Evolutionary conservation across 2,329 filamentous ascomycete species (phyloP), one percentile per base, ranked within the genome.

Genomic region (Gremmenia infestans): DNA sequence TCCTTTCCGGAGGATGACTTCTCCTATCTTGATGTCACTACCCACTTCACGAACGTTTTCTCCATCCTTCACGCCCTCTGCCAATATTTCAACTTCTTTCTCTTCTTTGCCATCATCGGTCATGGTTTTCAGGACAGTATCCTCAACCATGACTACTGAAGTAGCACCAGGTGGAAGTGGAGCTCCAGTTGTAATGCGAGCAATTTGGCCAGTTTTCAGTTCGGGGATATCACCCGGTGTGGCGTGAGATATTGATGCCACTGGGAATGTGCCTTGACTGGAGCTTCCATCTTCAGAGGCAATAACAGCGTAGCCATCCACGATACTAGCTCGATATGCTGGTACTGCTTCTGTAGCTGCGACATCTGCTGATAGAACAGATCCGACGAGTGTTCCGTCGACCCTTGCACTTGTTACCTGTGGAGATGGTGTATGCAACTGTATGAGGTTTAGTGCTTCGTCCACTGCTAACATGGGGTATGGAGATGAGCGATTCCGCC

Each of bases 131-230:
- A 99, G 76, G 0, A 86, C 74, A 0, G 94, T 99, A 67, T 97
- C 94, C 73, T 99, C 94, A 0, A 99, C 94, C 91, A 95, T 97
- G 48, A 97, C 87, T 5, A 99, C 92, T 0, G 93, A 87, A 25
- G 90, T 96, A 2, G 94, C 91, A 0, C 92, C 91, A 0, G 86
- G 85, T 1, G 94, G 94, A 0, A 99, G 75, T 11, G 94, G 93
- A 5, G 94, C 94, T 0, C 94, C 94, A 0, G 94, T 99, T 0
- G 94, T 99, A 64, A 99, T 96, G 48, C 94, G 81, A 0, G 93
- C 88, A 52, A 97, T 86, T 61, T 91, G 81, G 0, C 92, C 91
- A 36, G 82, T 77, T 53, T 86, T 78, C 2, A 97, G 74, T 1
- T 82, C 72, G 15, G 82, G 76, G 14, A 81, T 81, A 32, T 88